Evolutionary conservation across 208 protist genomes (phyloP).

Genomic region (Wallacemonas sp.): DNA sequence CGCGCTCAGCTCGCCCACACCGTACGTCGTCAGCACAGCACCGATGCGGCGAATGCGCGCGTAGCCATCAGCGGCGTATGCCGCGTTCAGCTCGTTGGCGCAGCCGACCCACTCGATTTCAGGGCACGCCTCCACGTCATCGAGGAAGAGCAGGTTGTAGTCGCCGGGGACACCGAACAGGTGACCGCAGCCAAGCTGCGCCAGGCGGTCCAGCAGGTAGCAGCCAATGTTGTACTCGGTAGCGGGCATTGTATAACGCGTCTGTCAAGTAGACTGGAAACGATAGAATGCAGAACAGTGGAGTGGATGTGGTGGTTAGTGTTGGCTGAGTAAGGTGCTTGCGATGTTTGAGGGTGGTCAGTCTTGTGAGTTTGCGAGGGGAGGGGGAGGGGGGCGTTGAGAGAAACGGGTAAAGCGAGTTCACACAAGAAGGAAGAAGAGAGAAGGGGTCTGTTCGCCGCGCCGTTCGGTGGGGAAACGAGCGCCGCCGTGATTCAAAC

Average conservation of each 20-base stretch:
- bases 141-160: slow-evolving; percentile 55
- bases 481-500: too few species aligned
- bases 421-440: too few species aligned
- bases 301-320: too few species aligned
- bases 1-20: slow-evolving; percentile 50
- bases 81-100: slow-evolving; percentile 56
- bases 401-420: too few species aligned
- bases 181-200: slow-evolving; percentile 30
- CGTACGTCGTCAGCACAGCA: slow-evolving; percentile 50
- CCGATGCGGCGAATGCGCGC: slow-evolving; percentile 44
- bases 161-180: slow-evolving; percentile 55
- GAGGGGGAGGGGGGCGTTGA: neutral
- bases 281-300: slow-evolving; percentile 12
- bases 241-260: slow-evolving; percentile 25
- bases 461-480: too few species aligned
- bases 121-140: slow-evolving; percentile 33
- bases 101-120: slow-evolving; percentile 46
- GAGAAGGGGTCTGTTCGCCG: too few species aligned
- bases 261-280: too few species aligned
- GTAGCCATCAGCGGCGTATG: slow-evolving; percentile 51
- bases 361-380: slow-evolving; percentile 9
- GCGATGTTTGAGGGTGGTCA: too few species aligned
- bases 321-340: too few species aligned
- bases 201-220: slow-evolving; percentile 46
- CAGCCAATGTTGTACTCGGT: slow-evolving; percentile 42